Evolutionary conservation across 352 stramenopile species (phyloP).

Genomic region (Hyaloperonospora brassicae): DNA sequence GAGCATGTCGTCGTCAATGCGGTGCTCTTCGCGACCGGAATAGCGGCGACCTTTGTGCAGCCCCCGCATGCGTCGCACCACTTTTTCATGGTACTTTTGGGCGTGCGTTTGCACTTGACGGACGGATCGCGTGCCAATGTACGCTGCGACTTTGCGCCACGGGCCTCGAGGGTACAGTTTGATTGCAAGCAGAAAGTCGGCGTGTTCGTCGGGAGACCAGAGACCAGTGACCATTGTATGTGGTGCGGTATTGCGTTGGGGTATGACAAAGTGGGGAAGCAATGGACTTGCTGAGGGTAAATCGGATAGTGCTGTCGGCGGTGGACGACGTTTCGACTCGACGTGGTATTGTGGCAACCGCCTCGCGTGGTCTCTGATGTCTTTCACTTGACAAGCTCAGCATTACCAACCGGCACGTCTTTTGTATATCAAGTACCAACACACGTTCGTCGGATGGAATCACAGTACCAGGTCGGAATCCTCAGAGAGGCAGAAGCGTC

Average conservation of each 20-base stretch:
- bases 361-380: too few species aligned
- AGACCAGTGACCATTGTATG: constrained; percentile 32
- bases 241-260: constrained; percentile 33
- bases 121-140: constrained; percentile 41
- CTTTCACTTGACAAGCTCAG: too few species aligned
- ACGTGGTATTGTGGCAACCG: too few species aligned
- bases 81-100: constrained; percentile 70
- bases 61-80: constrained; percentile 44
- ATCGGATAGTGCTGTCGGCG: too few species aligned
- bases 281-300: too few species aligned
- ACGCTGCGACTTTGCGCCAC: constrained; percentile 40
- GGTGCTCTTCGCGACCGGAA: constrained; percentile 41
- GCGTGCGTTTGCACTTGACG: constrained; percentile 64
- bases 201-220: constrained; percentile 54
- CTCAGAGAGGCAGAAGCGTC: too few species aligned
- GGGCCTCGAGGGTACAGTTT: constrained; percentile 40
- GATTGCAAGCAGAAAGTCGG: constrained; percentile 44
- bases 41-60: constrained; percentile 49
- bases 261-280: too few species aligned
- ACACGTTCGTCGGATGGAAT: too few species aligned
- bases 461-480: too few species aligned
- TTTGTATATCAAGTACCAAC: too few species aligned
- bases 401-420: too few species aligned
- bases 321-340: too few species aligned
- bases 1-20: constrained; percentile 49